phyloP scores from a whole-genome alignment of 345 rosid genomes.

The Brassica juncea region DNA sequence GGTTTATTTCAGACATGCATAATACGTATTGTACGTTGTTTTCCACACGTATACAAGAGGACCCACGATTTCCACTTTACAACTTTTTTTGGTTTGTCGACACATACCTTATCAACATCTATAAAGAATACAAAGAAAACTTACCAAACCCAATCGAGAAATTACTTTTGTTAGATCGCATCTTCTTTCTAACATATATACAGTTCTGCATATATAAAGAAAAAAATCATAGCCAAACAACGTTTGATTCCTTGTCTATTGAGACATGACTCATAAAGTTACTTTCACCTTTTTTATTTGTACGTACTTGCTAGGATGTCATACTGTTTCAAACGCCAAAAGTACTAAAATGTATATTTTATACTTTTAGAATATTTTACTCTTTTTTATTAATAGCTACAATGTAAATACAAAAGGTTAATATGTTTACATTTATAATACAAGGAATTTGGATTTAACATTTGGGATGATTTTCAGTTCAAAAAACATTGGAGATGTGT shows the following conservation, averaged over 20 bases:
- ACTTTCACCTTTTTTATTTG: background rate
- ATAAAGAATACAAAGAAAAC: background rate
- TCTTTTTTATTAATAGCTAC: no score
- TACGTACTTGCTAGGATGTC: background rate
- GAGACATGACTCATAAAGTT: conserved; percentile 21
- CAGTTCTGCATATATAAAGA: no score
- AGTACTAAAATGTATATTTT: background rate
- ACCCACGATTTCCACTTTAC: conserved; percentile 33
- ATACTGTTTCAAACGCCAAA: background rate
- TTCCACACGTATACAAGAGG: conserved; percentile 16
- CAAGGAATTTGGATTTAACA: background rate
- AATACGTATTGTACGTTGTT: background rate
- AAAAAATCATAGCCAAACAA: background rate
- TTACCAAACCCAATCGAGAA: conserved; percentile 1
- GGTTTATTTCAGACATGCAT: background rate
- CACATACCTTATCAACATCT: conserved; percentile 28
- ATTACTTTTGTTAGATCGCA: conserved; percentile 11
- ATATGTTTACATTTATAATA: background rate
- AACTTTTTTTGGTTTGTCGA: conserved; percentile 18
- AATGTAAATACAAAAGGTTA: background rate
- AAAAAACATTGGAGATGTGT: background rate
- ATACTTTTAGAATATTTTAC: no score
- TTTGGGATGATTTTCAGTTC: background rate
- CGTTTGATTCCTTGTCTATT: background rate
- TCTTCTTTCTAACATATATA: background rate